These are phyloP conservation scores for Cornus controversa DNA, from an alignment of 148 eudicot species.

Conservation along the genomic window DNA sequence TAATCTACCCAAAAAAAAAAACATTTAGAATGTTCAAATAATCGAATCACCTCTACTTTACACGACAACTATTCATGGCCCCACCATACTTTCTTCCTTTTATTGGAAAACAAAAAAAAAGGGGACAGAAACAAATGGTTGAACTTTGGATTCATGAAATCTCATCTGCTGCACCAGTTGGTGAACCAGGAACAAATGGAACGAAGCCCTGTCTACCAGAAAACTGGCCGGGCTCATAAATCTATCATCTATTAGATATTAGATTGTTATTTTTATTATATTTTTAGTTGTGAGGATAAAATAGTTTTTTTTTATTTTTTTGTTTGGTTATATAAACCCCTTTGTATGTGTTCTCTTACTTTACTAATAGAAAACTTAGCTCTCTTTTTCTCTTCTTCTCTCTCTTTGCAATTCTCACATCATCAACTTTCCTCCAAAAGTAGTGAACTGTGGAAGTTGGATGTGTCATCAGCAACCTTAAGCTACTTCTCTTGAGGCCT, in stretches of 20 bases:
- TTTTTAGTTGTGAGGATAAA: too few relatives aligned
- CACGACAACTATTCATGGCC: background rate
- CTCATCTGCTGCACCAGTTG: slow-evolving; percentile 52
- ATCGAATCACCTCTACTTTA: background rate
- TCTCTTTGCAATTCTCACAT: too few relatives aligned
- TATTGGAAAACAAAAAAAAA: background rate
- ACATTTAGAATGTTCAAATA: background rate
- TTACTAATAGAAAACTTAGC: too few relatives aligned
- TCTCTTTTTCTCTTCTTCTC: too few relatives aligned
- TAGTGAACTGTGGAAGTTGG: slow-evolving; percentile 70
- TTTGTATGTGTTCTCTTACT: too few relatives aligned
- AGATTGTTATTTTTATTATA: too few relatives aligned
- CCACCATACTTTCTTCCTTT: background rate
- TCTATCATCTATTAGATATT: too few relatives aligned
- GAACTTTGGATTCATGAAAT: background rate
- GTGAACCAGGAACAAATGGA: slow-evolving; percentile 75
- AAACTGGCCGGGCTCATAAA: slow-evolving; percentile 97
- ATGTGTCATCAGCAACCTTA: slow-evolving; percentile 54
- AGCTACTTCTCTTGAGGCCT: slow-evolving; percentile 22
- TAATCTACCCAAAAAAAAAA: too few relatives aligned
- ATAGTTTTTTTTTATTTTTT: too few relatives aligned
- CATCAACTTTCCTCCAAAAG: slow-evolving; percentile 91
- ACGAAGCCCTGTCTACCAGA: slow-evolving; percentile 95
- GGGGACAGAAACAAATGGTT: background rate
- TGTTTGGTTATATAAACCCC: too few relatives aligned